Percentiles rank a stretch among this genome's conserved stretches.
Conservation (phyloP, 208 protist genomes). For the Crithidia brevicula region DNA sequence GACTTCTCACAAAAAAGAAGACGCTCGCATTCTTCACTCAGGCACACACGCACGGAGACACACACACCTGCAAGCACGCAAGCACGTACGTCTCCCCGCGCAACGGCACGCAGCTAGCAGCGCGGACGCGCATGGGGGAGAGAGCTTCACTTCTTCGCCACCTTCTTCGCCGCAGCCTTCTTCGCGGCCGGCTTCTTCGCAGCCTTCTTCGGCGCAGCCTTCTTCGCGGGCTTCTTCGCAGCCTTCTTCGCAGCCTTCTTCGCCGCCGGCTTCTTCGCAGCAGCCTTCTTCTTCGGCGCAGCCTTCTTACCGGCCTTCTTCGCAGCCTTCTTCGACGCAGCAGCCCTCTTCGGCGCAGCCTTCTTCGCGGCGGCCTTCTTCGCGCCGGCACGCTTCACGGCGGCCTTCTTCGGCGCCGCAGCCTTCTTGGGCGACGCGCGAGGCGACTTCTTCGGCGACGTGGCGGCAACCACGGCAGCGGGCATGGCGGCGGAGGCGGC, state of each 20-base stretch:
- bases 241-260: conserved; percentile 34
- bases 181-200: conserved; percentile 21
- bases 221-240: conserved; percentile 7
- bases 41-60: background rate
- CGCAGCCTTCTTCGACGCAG: conserved; percentile 14
- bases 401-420: conserved; percentile 32
- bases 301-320: conserved; percentile 41
- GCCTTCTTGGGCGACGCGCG: conserved; percentile 35
- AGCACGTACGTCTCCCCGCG: background rate
- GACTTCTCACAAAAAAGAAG: background rate
- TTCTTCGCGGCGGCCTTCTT: conserved; percentile 47
- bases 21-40: background rate
- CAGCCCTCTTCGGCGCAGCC: conserved; percentile 24
- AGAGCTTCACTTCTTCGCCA: conserved; percentile 20
- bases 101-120: background rate
- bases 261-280: conserved; percentile 33
- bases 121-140: background rate
- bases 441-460: conserved; percentile 24
- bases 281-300: conserved; percentile 43
- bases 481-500: conserved; percentile 9
- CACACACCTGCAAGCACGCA: conserved; percentile 1
- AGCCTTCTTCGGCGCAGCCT: conserved; percentile 21
- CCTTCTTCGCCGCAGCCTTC: conserved; percentile 15
- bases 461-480: conserved; percentile 5
- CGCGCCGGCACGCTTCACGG: conserved; percentile 20